These are phyloP conservation scores for Saxophila tyrrhenica DNA, from an alignment of 495 filamentous ascomycete species.

Conservation along the genomic window DNA sequence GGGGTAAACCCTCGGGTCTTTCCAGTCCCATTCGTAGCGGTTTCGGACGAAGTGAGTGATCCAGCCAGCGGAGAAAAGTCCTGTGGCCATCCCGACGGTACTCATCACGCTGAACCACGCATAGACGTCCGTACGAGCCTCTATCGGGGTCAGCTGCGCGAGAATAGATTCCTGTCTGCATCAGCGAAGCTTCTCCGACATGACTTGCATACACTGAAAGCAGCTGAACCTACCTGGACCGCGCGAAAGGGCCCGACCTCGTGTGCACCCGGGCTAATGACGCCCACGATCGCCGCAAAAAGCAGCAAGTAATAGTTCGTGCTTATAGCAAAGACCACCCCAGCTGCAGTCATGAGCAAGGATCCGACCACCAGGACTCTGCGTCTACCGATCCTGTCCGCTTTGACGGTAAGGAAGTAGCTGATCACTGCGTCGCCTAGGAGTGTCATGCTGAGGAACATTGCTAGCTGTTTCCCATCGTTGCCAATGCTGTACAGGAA, in stretches of 20 bases:
- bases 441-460: constrained; percentile 78
- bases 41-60: constrained; percentile 42
- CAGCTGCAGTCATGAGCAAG: constrained; percentile 52
- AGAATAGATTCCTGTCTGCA: constrained; percentile 58
- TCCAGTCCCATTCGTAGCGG: constrained; percentile 41
- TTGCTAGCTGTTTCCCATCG: constrained; percentile 54
- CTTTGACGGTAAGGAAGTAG: constrained; percentile 59
- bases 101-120: constrained; percentile 71
- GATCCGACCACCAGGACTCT: constrained; percentile 54
- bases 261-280: constrained; percentile 54
- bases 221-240: constrained; percentile 30
- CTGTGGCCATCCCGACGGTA: constrained; percentile 50
- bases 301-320: constrained; percentile 65
- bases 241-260: constrained; percentile 47
- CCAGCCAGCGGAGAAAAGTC: constrained; percentile 56
- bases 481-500: constrained; percentile 53
- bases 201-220: neutral
- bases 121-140: constrained; percentile 57
- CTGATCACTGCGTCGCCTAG: constrained; percentile 69
- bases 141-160: constrained; percentile 55
- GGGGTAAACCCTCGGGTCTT: constrained; percentile 44
- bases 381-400: constrained; percentile 60
- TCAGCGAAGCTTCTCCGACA: too few relatives aligned
- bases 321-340: constrained; percentile 53
- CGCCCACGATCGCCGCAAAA: constrained; percentile 60